A percentile compares a stretch with the other conserved stretches of the same genome.
These are phyloP conservation scores for Fusarium sp. DNA, from an alignment of 2,329 filamentous ascomycete genomes.

Conservation along the genomic window DNA sequence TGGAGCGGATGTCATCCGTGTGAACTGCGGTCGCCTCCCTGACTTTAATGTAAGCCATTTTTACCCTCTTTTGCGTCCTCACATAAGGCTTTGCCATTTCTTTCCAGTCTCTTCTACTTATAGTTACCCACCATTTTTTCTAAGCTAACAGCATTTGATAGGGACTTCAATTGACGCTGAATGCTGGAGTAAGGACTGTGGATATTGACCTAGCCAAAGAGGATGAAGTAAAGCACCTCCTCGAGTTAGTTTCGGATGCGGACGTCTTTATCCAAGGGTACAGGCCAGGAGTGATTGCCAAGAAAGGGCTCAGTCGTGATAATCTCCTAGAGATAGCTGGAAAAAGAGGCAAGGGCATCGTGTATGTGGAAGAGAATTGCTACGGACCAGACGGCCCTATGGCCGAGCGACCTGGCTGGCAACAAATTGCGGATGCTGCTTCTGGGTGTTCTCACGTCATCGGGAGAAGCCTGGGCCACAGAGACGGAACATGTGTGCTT, in stretches of 20 bases:
- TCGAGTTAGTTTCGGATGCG: not conserved
- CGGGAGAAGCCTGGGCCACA: not conserved
- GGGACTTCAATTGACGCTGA: not conserved
- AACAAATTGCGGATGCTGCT: not conserved
- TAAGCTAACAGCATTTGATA: not conserved
- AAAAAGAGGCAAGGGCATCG: not conserved
- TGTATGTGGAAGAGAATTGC: not conserved
- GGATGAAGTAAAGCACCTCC: not conserved
- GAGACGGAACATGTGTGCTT: not conserved
- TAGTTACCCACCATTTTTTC: not conserved
- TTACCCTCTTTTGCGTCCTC: not conserved
- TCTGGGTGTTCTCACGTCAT: not conserved
- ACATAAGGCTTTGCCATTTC: accelerated
- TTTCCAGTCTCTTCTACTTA: accelerated
- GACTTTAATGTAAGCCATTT: not conserved
- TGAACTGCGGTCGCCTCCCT: not conserved
- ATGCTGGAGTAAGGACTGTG: not conserved
- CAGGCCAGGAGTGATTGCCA: not conserved
- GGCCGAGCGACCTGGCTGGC: not conserved
- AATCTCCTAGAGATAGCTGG: not conserved
- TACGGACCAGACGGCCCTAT: not conserved
- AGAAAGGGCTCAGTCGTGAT: not conserved
- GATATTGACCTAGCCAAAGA: not conserved
- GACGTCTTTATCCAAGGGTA: not conserved
- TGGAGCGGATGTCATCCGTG: not conserved